Base-by-base conservation (phyloP, 805 yeast species). In the Cyberlindnera mississippiensis region DNA sequence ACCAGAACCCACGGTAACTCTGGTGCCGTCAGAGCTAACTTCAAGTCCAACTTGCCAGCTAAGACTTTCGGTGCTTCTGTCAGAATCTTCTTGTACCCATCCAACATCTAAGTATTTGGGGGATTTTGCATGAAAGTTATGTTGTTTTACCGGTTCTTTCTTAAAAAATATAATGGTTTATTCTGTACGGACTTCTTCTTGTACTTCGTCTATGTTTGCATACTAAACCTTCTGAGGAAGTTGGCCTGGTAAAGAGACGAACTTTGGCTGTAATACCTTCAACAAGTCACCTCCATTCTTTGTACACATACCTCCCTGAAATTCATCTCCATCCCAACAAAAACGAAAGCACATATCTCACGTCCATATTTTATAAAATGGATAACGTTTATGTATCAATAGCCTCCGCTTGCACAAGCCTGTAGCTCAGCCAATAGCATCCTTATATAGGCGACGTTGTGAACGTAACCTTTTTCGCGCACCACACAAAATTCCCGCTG, bases 1-100 rank as follows among this genome's bases (percentile, higher is more conserved):
- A 78, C 95, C 77, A 90, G 98, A 84, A 78, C 97, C 62, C 99
- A 93, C 85, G 99, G 99, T 75, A 87, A 81, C 90, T 77, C 83
- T 66, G 99, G 99, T 78, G 78, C 87, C 61, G 96, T 93, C 63
- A 91, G 99, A 79, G 98, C 99, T 67, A 87, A 82, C 77, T 93
- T 93, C 95, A 90, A 87, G 80, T 81, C 85, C 76, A 93, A 93
- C 90, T 84, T 93, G 70, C 99, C 99, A 74, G 90, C 99, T 63
- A 90, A 91, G 86, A 89, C 98, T 64, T 91, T 93, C 73, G 99
- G 99, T 79, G 97, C 99, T 70, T 84, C 96, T 60, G 98, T 93
- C 71, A 87, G 99, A 82, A 82, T 93, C 80, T 89, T 93, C 96
- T 90, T 91, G 76, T 91, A 91, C 86, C 99, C 99, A 78, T 91